phyloP scores from a whole-genome alignment of 371 early-diverging fungal species.

The Actinomortierella wolfii region DNA sequence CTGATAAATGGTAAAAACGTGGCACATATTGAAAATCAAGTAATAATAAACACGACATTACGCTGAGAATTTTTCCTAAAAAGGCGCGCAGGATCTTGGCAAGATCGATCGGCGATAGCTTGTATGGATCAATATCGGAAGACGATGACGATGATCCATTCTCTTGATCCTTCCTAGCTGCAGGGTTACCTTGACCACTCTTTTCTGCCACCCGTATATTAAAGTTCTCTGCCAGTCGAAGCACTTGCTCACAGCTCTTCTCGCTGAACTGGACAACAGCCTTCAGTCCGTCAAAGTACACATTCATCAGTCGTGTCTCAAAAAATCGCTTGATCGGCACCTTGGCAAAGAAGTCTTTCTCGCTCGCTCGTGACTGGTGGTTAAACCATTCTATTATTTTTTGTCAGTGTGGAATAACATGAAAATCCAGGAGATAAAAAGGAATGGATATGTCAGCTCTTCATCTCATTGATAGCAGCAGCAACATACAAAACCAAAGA shows the following conservation, averaged over 20 bases:
- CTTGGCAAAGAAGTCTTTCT: slow-evolving; percentile 39
- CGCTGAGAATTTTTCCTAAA: slow-evolving; percentile 18
- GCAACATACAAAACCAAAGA: too few relatives aligned
- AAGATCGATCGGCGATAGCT: slow-evolving; percentile 8
- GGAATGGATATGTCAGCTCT: too few relatives aligned
- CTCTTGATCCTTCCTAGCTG: not conserved
- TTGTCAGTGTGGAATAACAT: too few relatives aligned
- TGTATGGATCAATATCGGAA: not conserved
- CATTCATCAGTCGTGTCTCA: slow-evolving; percentile 24
- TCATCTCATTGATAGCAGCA: too few relatives aligned
- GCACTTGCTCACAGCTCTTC: slow-evolving; percentile 22
- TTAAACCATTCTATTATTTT: slow-evolving; percentile 35
- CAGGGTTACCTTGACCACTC: not conserved
- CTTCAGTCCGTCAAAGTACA: slow-evolving; percentile 32
- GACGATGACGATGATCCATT: not conserved
- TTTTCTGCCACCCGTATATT: slow-evolving; percentile 18
- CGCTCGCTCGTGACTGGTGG: slow-evolving; percentile 35
- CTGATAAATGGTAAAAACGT: too few relatives aligned
- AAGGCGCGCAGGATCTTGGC: slow-evolving; percentile 19
- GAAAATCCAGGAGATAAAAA: too few relatives aligned
- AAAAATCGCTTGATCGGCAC: slow-evolving; percentile 39
- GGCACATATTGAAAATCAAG: too few relatives aligned
- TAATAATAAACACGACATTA: slow-evolving; percentile 12
- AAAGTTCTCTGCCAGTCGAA: slow-evolving; percentile 22
- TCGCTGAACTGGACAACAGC: slow-evolving; percentile 22